These are phyloP conservation scores for Clonostachys chloroleuca DNA, from an alignment of 2,329 filamentous ascomycete genomes.

Conservation along the genomic window DNA sequence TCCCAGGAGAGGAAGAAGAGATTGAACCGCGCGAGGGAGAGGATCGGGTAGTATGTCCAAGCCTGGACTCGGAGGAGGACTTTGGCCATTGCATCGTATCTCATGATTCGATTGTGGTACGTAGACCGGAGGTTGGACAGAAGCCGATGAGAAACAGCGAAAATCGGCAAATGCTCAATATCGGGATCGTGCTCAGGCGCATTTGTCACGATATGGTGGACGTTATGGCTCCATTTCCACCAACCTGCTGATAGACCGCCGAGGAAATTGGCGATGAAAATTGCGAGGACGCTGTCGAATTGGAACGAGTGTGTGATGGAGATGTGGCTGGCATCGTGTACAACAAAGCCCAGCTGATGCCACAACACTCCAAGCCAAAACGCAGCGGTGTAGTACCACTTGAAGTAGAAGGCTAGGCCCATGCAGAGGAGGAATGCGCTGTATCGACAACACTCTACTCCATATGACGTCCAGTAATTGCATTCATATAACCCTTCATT, in stretches of 20 bases:
- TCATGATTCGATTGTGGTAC: conserved; percentile 65
- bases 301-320: conserved; percentile 91
- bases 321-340: conserved; percentile 95
- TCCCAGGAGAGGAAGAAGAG: conserved; percentile 78
- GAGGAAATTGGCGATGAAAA: conserved; percentile 83
- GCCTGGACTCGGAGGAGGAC: conserved; percentile 68
- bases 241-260: conserved; percentile 89
- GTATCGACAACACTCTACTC: too few relatives aligned
- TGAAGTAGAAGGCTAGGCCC: conserved; percentile 38
- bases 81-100: conserved; percentile 61
- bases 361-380: conserved; percentile 48
- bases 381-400: conserved; percentile 67
- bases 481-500: conserved; percentile 78
- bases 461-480: conserved; percentile 51
- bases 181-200: conserved; percentile 93
- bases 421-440: too few relatives aligned
- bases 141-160: conserved; percentile 81
- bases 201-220: conserved; percentile 97
- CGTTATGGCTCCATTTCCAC: conserved; percentile 97
- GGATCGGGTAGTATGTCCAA: conserved; percentile 78
- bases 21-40: conserved; percentile 82
- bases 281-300: conserved; percentile 78
- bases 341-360: conserved; percentile 89
- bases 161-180: conserved; percentile 86
- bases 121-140: conserved; percentile 69